Evolutionary conservation across 2,329 filamentous ascomycete species (phyloP).

Genomic region (Trichoderma sp.): DNA sequence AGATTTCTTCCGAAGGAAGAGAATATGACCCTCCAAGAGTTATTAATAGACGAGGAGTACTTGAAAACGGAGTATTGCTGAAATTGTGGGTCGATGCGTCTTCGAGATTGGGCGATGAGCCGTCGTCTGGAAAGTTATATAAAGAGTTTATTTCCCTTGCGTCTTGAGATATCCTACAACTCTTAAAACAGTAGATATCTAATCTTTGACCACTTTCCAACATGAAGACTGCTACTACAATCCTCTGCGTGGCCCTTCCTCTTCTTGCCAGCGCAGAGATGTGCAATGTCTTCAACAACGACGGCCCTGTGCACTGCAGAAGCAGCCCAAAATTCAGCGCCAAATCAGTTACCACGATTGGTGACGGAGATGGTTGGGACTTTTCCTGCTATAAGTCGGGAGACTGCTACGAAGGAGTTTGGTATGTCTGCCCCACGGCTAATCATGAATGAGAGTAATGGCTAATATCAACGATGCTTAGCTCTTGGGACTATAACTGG

Average conservation of each 20-base stretch:
- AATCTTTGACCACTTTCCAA: neutral
- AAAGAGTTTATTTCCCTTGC: neutral
- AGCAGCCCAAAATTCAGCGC: neutral
- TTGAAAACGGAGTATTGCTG: neutral
- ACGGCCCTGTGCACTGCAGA: slow-evolving; percentile 4
- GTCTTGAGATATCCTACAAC: neutral
- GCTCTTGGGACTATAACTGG: neutral
- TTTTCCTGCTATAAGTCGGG: slow-evolving; percentile 11
- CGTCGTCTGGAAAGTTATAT: neutral
- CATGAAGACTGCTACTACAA: neutral
- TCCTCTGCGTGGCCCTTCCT: neutral
- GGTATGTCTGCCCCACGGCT: neutral
- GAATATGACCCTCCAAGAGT: neutral
- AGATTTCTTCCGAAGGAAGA: neutral
- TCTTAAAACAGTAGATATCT: neutral
- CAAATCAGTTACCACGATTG: slow-evolving; percentile 1
- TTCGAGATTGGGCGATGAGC: neutral
- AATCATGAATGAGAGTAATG: neutral
- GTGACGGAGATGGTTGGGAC: slow-evolving; percentile 3
- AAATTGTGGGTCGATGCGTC: neutral
- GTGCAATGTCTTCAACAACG: slow-evolving; percentile 9
- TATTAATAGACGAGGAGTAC: neutral
- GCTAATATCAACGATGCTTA: neutral
- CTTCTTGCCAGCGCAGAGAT: neutral
- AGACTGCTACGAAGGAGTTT: slow-evolving; percentile 7